A percentile compares a stretch with the other conserved stretches of the same genome.
Evolutionary conservation across 129 eudicot species (phyloP).

Genomic region (Chrysanthemum seticuspe): DNA sequence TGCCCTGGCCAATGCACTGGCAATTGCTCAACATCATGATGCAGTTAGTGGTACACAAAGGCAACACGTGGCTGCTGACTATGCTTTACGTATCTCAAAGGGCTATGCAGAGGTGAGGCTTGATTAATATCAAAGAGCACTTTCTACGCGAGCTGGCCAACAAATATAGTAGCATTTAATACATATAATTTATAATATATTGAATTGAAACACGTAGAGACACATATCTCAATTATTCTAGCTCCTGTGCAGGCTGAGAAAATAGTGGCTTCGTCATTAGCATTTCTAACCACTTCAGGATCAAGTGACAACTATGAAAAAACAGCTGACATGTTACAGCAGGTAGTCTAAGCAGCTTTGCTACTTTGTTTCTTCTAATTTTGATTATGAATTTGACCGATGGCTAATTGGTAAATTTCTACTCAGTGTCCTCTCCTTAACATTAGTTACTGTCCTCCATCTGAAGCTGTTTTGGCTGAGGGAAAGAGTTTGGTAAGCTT

Average conservation of each 20-base stretch:
- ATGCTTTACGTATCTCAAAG: constrained; percentile 68
- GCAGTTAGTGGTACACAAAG: constrained; percentile 94
- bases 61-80: constrained; percentile 93
- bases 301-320: constrained; percentile 30
- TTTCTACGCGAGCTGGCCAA: not conserved
- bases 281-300: constrained; percentile 43
- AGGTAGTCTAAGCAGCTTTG: constrained; percentile 37
- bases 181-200: not conserved
- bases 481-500: constrained; percentile 73
- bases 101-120: constrained; percentile 68
- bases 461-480: constrained; percentile 67
- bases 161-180: not conserved
- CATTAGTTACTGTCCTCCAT: constrained; percentile 86
- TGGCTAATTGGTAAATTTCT: constrained; percentile 27
- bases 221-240: constrained; percentile 1
- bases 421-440: constrained; percentile 91
- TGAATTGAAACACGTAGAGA: not conserved
- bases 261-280: constrained; percentile 70
- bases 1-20: constrained; percentile 79
- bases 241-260: constrained; percentile 66
- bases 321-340: constrained; percentile 54
- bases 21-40: constrained; percentile 94
- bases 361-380: constrained; percentile 9
- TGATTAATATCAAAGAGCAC: constrained; percentile 9
- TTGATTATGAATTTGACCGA: constrained; percentile 7